phyloP scores from a whole-genome alignment of 345 rosid genomes.

The Eucalyptus regnans region DNA sequence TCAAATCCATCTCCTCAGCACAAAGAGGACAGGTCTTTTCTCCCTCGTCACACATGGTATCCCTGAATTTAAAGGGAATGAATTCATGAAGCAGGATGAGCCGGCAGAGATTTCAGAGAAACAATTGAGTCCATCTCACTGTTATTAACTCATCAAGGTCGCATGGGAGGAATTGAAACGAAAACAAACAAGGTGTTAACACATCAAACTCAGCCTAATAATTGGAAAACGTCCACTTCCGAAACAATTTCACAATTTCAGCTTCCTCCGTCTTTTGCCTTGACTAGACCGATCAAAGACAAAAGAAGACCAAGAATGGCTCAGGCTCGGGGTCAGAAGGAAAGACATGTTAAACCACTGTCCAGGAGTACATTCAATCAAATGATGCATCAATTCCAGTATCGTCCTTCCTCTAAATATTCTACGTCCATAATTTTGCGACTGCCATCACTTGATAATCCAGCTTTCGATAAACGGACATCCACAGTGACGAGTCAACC shows the following conservation, averaged over 20 bases:
- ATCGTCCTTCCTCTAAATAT: background rate
- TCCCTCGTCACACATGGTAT: constrained; percentile 71
- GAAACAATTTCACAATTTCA: background rate
- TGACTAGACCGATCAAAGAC: background rate
- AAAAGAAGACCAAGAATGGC: background rate
- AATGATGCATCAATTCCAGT: background rate
- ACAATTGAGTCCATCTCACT: background rate
- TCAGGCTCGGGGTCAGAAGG: background rate
- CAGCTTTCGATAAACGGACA: background rate
- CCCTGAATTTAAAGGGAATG: background rate
- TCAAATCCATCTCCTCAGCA: constrained; percentile 88
- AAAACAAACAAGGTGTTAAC: background rate
- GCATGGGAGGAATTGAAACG: background rate
- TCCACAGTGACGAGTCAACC: background rate
- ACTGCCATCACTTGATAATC: background rate
- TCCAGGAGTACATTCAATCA: background rate
- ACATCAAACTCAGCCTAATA: background rate
- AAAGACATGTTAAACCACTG: background rate
- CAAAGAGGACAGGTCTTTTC: constrained; percentile 89
- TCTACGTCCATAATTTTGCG: background rate
- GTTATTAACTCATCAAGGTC: background rate
- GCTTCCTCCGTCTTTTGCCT: background rate
- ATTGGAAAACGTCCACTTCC: background rate
- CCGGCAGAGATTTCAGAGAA: background rate
- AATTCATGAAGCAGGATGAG: background rate